Base-by-base conservation (phyloP, 768 basidiomycete genomes). In the Naganishia onofrii region DNA sequence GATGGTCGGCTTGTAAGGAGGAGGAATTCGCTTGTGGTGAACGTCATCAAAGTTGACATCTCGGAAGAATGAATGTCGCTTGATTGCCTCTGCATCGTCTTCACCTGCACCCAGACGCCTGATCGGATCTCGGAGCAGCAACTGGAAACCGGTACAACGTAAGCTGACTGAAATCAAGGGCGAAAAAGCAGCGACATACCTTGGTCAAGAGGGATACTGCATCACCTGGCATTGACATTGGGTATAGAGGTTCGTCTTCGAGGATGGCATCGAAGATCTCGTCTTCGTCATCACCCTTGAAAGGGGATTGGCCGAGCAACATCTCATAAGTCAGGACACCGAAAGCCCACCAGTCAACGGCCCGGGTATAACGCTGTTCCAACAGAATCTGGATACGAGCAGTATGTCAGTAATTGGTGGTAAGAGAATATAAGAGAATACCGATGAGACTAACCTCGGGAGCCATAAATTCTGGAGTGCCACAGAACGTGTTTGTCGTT, bases 271-370 rank as follows among this genome's bases (percentile, higher is more conserved):
- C 96, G 80, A 98, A 99, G 70, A 99, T 98, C 84, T 99, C 96
- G 78, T 99, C 96, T 81, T 98, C 96, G 74, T 98, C 96, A 76
- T 99, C 96, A 69, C 96, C 96, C 54, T 94, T 89, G 89, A 99
- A 99, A 3, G 96, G 96, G 5, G 96, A 98, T 82, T 98, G 96
- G 55, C 96, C 96, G 29, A 98, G 85, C 66, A 99, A 82, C 96
- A 99, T 99, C 83, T 99, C 96, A 79, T 99, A 99, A 29, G 90
- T 97, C 75, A 99, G 82, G 4, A 99, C 96, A 73, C 96, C 96
- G 80, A 98, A 98, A 15, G 96, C 96, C 96, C 96, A 99, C 96
- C 96, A 99, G 79, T 99, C 96, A 51, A 99, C 96, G 13, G 96
- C 95, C 46, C 93, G 92, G 12, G 93, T 94, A 76, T 99, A 99